Conservation (phyloP, 169 alveolate species). For the Cryptosporidium sp. region DNA sequence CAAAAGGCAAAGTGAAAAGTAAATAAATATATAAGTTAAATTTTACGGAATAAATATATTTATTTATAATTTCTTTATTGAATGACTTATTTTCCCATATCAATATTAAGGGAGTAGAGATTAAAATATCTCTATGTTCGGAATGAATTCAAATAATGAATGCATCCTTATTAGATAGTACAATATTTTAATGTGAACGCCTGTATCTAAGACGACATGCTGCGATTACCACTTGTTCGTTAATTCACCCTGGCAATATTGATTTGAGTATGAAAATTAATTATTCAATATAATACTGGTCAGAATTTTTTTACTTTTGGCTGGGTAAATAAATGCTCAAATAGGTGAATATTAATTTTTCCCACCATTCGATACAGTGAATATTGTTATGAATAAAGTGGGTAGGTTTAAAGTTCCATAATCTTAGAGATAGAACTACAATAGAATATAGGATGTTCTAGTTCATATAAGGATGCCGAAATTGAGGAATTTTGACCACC, state of each 20-base stretch:
- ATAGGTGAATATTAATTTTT: background rate
- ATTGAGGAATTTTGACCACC: background rate
- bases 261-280: background rate
- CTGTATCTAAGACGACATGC: constrained; percentile 74
- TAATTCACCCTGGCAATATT: constrained; percentile 71
- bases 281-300: background rate
- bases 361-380: background rate
- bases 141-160: background rate
- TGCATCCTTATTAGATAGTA: background rate
- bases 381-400: background rate
- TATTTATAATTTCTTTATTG: too few relatives aligned
- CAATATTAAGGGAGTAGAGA: background rate
- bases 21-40: too few relatives aligned
- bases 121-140: background rate
- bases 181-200: background rate
- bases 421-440: constrained; percentile 2
- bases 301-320: background rate
- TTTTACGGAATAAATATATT: background rate
- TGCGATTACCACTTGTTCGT: constrained; percentile 30
- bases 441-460: constrained; percentile 33
- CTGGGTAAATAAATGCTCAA: background rate
- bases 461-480: constrained; percentile 27
- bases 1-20: too few relatives aligned
- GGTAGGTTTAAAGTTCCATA: background rate
- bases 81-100: background rate